A percentile compares a stretch with the other conserved stretches of the same genome.
Evolutionary conservation across 192 early-diverging fungal species (phyloP).

Genomic region (Phlyctochytrium bullatum): DNA sequence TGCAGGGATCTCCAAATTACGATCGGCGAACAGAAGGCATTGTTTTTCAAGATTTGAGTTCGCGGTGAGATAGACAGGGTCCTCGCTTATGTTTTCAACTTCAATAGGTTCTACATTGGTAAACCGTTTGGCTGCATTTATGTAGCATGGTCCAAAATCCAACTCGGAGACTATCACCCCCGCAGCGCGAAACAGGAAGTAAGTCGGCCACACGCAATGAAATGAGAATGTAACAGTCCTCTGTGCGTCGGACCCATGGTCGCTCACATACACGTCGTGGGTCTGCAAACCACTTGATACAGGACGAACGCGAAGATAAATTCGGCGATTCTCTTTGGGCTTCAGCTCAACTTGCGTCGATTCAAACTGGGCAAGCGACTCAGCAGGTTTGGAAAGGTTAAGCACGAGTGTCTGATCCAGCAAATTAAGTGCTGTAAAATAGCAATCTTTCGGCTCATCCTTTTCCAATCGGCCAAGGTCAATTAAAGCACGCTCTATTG

Average conservation of each 20-base stretch:
- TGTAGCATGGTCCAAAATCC: slow-evolving; percentile 80
- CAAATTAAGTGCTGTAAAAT: slow-evolving; percentile 51
- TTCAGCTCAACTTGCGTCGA: slow-evolving; percentile 25
- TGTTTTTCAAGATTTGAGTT: slow-evolving; percentile 79
- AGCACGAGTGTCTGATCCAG: slow-evolving; percentile 9
- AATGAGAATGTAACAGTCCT: slow-evolving; percentile 48
- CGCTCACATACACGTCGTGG: too few species aligned
- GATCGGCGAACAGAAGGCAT: slow-evolving; percentile 67
- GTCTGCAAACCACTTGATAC: slow-evolving; percentile 50
- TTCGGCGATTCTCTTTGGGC: slow-evolving; percentile 53
- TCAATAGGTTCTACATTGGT: slow-evolving; percentile 68
- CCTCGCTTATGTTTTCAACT: slow-evolving; percentile 68
- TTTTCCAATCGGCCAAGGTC: slow-evolving; percentile 55
- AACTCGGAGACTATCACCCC: slow-evolving; percentile 51
- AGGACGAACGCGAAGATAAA: slow-evolving; percentile 56
- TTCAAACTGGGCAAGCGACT: background rate
- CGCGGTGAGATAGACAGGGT: slow-evolving; percentile 68
- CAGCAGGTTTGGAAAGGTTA: slow-evolving; percentile 12
- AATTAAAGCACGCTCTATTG: slow-evolving; percentile 41
- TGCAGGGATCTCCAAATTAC: slow-evolving; percentile 35
- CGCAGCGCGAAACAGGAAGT: slow-evolving; percentile 63
- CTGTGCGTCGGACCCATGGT: slow-evolving; percentile 33
- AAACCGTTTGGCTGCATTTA: slow-evolving; percentile 70
- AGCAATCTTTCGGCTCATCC: slow-evolving; percentile 47
- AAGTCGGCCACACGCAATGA: slow-evolving; percentile 47